Evolutionary conservation across 2,329 filamentous ascomycete genomes (phyloP), one percentile per base, ranked within the genome.

Genomic region (Xylariomycetidae sp.): DNA sequence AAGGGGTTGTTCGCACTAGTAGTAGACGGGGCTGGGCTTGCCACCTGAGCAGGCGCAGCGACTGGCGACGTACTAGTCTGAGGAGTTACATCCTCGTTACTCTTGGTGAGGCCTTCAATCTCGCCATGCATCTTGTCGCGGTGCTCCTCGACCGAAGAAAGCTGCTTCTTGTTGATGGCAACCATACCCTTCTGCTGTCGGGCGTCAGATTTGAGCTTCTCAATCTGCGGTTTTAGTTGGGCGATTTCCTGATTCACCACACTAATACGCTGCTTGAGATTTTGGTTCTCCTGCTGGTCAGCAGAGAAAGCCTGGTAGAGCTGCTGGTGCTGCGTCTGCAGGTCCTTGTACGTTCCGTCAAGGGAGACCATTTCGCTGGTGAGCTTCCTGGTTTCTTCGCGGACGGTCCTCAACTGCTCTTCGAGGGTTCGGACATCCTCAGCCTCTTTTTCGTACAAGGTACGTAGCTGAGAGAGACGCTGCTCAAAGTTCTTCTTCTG

Each of bases 161-260:
- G 68, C 63, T 98, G 92, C 66, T 98, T 98, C 71, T 93, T 96
- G 65, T 95, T 95, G 64, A 98, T 98, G 26, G 92, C 89, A 19
- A 94, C 90, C 45, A 96, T 71, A 13, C 92, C 92, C 65, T 94
- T 96, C 55, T 96, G 89, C 59, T 96, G 92, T 25, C 92, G 80
- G 17, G 88, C 88, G 49, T 95, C 88, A 10, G 83, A 86, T 57
- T 85, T 88, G 49, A 94, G 72, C 67, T 95, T 96, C 58, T 98
- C 92, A 32, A 98, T 78, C 46, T 90, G 82, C 19, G 89, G 88
- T 59, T 88, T 93, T 25, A 96, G 66, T 59, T 88, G 82, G 13
- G 77, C 72, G 48, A 95, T 81, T 59, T 94, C 87, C 10, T 76
- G 72, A 52, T 95, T 98, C 25, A 87, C 74, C 32, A 80, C 73